These are phyloP conservation scores for Apophysomyces variabilis DNA, from an alignment of 371 early-diverging fungal species.

Conservation along the genomic window DNA sequence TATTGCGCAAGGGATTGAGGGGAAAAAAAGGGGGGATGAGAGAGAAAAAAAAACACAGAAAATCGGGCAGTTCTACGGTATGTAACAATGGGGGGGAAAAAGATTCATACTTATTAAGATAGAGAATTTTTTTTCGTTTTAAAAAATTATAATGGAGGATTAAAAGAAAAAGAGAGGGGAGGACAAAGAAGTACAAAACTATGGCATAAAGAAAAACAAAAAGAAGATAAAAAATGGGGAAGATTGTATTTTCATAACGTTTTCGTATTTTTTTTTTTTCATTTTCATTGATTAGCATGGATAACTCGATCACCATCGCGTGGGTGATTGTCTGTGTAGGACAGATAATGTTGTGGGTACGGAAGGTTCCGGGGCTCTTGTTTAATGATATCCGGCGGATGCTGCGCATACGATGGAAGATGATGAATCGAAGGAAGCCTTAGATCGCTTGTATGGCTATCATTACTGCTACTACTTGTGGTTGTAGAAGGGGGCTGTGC, in stretches of 20 bases:
- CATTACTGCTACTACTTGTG: slow-evolving; percentile 1
- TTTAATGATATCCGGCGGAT: slow-evolving; percentile 4
- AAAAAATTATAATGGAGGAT: too few species aligned
- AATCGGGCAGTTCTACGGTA: not conserved
- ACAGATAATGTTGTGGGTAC: slow-evolving; percentile 1
- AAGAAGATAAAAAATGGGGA: not conserved
- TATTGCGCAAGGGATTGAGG: not conserved
- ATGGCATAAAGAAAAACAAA: not conserved
- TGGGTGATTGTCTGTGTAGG: slow-evolving; percentile 5
- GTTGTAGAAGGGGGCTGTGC: slow-evolving; percentile 3
- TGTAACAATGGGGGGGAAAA: too few species aligned
- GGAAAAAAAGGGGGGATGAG: not conserved
- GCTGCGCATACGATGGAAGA: slow-evolving; percentile 24
- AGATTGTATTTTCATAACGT: too few species aligned
- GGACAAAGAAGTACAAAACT: not conserved
- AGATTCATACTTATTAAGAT: too few species aligned
- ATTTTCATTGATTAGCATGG: slow-evolving; percentile 2
- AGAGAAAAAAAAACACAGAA: not conserved
- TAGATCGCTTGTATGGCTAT: slow-evolving; percentile 10
- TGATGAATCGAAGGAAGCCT: slow-evolving; percentile 46
- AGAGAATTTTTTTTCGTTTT: too few species aligned
- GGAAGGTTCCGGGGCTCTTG: slow-evolving; percentile 7
- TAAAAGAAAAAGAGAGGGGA: not conserved
- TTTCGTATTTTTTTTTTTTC: not conserved
- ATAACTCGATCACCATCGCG: slow-evolving; percentile 1